Evolutionary conservation across 768 basidiomycete genomes (phyloP).

Genomic region (Boletus rex-veris): DNA sequence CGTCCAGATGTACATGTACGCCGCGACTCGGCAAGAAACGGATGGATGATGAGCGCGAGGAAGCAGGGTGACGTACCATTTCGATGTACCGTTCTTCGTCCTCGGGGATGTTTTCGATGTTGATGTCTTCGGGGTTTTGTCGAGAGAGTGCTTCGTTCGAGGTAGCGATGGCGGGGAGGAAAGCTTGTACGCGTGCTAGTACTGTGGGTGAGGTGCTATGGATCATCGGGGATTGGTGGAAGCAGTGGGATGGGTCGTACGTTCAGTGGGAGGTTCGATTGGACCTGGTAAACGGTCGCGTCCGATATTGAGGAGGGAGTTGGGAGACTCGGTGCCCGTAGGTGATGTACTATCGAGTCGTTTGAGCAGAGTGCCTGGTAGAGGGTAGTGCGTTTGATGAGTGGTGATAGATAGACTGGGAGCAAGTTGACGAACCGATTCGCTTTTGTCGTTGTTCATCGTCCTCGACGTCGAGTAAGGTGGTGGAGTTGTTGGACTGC

Average conservation of each 20-base stretch:
- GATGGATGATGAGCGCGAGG: neutral
- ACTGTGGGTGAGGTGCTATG: slow-evolving; percentile 38
- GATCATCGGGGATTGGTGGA: slow-evolving; percentile 3
- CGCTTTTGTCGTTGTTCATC: slow-evolving; percentile 42
- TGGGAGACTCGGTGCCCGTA: slow-evolving; percentile 11
- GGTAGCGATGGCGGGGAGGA: slow-evolving; percentile 63
- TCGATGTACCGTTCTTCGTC: slow-evolving; percentile 56
- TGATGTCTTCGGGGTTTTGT: slow-evolving; percentile 53
- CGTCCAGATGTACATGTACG: neutral
- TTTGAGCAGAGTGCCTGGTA: slow-evolving; percentile 40
- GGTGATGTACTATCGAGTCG: slow-evolving; percentile 32
- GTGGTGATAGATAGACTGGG: neutral
- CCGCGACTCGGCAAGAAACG: neutral
- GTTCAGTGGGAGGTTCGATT: slow-evolving; percentile 44
- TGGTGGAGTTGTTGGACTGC: slow-evolving; percentile 3
- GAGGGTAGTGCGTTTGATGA: neutral
- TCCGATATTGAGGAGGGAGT: slow-evolving; percentile 35
- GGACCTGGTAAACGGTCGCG: slow-evolving; percentile 30
- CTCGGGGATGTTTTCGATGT: slow-evolving; percentile 61
- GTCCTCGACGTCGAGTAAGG: slow-evolving; percentile 45
- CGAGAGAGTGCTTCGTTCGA: slow-evolving; percentile 55
- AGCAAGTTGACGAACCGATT: slow-evolving; percentile 32
- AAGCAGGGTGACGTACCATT: slow-evolving; percentile 44
- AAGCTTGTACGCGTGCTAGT: slow-evolving; percentile 60
- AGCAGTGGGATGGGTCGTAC: slow-evolving; percentile 33